Evolutionary conservation across 179 eudicot genomes (phyloP), one percentile per base, ranked within the genome.

Genomic region (Silene coronaria): DNA sequence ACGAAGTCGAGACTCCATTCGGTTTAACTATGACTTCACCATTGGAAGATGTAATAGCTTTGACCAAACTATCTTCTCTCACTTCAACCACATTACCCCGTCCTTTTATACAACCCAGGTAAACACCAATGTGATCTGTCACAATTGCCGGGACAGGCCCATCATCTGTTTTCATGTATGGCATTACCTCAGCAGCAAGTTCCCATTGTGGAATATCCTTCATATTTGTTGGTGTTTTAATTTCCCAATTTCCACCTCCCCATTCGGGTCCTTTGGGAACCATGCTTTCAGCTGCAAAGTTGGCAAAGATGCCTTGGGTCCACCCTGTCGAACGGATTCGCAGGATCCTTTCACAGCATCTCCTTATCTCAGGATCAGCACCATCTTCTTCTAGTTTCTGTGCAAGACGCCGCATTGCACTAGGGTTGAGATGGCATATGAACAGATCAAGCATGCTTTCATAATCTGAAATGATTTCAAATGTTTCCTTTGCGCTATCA

Each of bases 161-260:
- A 77, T 91, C 97, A 59, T 93, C 97, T 13, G 97, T 95, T 82
- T 78, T 92, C 99, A 95, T 95, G 82, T 95, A 95, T 23, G 99
- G 99, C 89, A 85, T 93, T 76, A 95, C 99, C 88, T 95, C 97
- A 9, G 93, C 95, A 38, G 99, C 99, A 55, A 95, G 85, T 72
- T 87, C 99, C 99, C 99, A 95, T 73, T 92, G 97, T 76, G 97
- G 99, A 72, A 93, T 88, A 76, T 84, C 85, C 87, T 95, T 95
- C 80, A 90, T 76, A 76, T 82, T 91, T 75, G 87, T 86, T 45
- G 97, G 97, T 42, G 97, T 95, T 81, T 91, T 92, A 75, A 95
- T 91, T 77, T 95, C 99, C 97, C 99, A 95, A 78, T 95, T 92
- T 26, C 97, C 97, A 67, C 97, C 97, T 63, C 99, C 99, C 99